Evolutionary conservation across 768 basidiomycete genomes (phyloP), one percentile per base, ranked within the genome.

Genomic region (Rhizopogon sp.): DNA sequence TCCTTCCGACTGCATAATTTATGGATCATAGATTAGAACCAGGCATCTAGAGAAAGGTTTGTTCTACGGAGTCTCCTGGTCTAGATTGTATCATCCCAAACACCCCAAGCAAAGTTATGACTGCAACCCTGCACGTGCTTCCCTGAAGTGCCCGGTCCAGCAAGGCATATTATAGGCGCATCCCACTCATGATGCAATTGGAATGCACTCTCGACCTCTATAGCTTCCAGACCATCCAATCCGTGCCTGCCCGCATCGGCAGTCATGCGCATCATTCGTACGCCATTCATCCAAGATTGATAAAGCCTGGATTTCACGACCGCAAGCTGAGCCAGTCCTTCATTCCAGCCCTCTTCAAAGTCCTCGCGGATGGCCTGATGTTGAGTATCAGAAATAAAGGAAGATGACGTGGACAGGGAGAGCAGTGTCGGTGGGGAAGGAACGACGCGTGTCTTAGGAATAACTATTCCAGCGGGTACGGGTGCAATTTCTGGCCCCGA

Each of bases 331-430:
- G 70, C 66, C 44, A 88, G 60, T 3, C 86, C 87, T 59, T 83
- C 79, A 2, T 67, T 65, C 87, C 87, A 88, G 14, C 87, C 88
- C 28, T 68, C 72, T 62, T 74, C 74, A 61, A 88, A 90, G 58
- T 81, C 79, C 1, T 65, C 64, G 10, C 74, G 72, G 44, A 85
- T 76, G 35, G 61, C 64, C 7, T 66, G 67, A 52, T 77, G 72
- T 22, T 66, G 70, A 3, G 74, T 71, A n/a, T 60, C 62, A 31
- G 66, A 60, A 11, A 73, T 43, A 9, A 35, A 43, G 37, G 54
- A 63, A 41, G 72, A 60, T 0, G 76, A 79, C n/a, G 77, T 70
- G 16, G 77, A 77, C 31, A 88, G 56, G 10, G 84, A 78, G 29
- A 62, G 56, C 8, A 89, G 66, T 0, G 62, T 68, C 4, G 86